These are phyloP conservation scores for Cyberlindnera euphorbiiphila DNA, from an alignment of 805 yeast species.

Conservation along the genomic window DNA sequence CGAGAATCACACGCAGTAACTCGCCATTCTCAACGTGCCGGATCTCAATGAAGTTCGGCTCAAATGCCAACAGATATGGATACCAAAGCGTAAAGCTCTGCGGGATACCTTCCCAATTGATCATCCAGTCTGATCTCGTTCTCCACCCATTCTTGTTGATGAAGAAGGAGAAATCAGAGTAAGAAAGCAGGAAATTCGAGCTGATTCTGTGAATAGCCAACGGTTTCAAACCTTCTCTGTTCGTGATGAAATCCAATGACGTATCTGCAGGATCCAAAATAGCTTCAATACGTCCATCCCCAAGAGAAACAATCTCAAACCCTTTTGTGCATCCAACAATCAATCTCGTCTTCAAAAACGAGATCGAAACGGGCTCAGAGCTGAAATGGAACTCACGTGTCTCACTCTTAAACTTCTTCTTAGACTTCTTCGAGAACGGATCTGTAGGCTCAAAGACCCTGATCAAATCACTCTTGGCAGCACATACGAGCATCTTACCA, in stretches of 20 bases:
- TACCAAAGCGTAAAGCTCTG: slow-evolving; percentile 90
- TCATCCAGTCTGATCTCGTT: slow-evolving; percentile 87
- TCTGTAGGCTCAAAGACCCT: slow-evolving; percentile 87
- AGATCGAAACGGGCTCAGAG: slow-evolving; percentile 88
- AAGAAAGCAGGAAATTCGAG: slow-evolving; percentile 81
- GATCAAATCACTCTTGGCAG: slow-evolving; percentile 79
- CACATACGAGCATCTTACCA: slow-evolving; percentile 84
- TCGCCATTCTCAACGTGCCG: slow-evolving; percentile 87
- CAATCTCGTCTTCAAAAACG: slow-evolving; percentile 80
- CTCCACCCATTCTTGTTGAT: slow-evolving; percentile 97
- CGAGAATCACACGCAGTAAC: slow-evolving; percentile 80
- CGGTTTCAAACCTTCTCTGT: slow-evolving; percentile 79
- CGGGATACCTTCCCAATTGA: slow-evolving; percentile 96
- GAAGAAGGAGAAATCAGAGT: slow-evolving; percentile 90
- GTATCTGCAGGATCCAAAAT: slow-evolving; percentile 98
- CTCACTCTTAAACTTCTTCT: slow-evolving; percentile 66
- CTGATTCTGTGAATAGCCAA: slow-evolving; percentile 88
- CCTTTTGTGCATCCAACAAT: slow-evolving; percentile 97
- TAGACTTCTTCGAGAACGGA: slow-evolving; percentile 59
- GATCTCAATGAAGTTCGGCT: slow-evolving; percentile 84
- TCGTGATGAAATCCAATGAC: slow-evolving; percentile 88
- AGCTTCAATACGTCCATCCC: slow-evolving; percentile 81
- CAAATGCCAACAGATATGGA: slow-evolving; percentile 91
- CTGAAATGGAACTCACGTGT: slow-evolving; percentile 74
- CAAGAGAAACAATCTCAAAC: slow-evolving; percentile 87